Percentiles rank a stretch among this genome's conserved stretches.
phyloP scores from a whole-genome alignment of 768 basidiomycete genomes.

The Russula dissimulans region DNA sequence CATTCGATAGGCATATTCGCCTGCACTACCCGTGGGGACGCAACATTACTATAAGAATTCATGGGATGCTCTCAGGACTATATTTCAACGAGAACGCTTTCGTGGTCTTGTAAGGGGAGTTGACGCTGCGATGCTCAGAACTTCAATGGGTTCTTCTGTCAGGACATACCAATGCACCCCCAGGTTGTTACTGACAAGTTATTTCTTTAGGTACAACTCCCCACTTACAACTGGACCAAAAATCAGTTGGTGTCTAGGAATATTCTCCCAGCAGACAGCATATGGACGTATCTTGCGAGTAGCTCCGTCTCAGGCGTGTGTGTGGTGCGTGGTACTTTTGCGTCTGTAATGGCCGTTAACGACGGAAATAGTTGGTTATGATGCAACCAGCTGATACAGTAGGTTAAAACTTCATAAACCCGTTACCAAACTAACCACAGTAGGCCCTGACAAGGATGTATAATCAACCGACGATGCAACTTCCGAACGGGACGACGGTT shows the following conservation, averaged over 20 bases:
- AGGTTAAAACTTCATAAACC: constrained; percentile 21
- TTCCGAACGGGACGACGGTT: constrained; percentile 60
- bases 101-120: constrained; percentile 84
- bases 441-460: constrained; percentile 91
- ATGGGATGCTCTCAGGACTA: constrained; percentile 70
- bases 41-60: constrained; percentile 89
- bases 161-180: constrained; percentile 13
- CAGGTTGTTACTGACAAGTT: neutral
- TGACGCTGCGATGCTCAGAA: constrained; percentile 87
- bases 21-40: constrained; percentile 85
- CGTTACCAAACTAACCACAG: neutral
- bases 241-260: constrained; percentile 59
- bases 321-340: constrained; percentile 51
- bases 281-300: constrained; percentile 82
- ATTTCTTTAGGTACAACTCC: constrained; percentile 74
- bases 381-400: constrained; percentile 96
- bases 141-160: constrained; percentile 89
- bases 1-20: constrained; percentile 73
- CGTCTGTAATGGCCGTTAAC: neutral
- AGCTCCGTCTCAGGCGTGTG: constrained; percentile 86
- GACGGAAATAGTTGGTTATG: constrained; percentile 51
- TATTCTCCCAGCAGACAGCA: constrained; percentile 64
- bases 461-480: constrained; percentile 76
- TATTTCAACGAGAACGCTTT: constrained; percentile 67
- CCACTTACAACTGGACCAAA: constrained; percentile 93